Percentiles rank a stretch among this genome's conserved stretches.
Conservation (phyloP, 1,284 basidiomycete species). For the Apiotrichum domesticum region DNA sequence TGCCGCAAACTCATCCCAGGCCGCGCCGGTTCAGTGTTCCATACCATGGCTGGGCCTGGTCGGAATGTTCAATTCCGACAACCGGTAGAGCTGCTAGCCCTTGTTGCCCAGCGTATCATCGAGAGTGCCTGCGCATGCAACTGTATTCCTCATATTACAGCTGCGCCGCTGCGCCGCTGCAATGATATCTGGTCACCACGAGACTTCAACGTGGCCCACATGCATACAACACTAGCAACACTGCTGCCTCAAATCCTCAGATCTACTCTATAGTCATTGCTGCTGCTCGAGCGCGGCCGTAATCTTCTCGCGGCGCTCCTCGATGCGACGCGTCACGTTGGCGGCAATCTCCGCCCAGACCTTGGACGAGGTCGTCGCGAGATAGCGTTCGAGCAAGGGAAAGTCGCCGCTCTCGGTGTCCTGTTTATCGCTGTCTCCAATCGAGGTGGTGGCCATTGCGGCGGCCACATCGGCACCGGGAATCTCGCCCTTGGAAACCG, state of each 20-base stretch:
- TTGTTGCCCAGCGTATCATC: no score
- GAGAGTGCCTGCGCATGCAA: no score
- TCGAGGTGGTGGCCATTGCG: not conserved
- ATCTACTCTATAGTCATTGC: not conserved
- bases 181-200: no score
- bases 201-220: not conserved
- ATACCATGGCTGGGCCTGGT: no score
- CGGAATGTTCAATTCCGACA: no score
- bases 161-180: no score
- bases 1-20: no score
- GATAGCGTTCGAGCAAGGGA: slow-evolving; percentile 46
- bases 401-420: slow-evolving; percentile 17
- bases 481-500: slow-evolving; percentile 50
- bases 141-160: no score
- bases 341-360: slow-evolving; percentile 44
- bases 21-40: no score
- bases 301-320: slow-evolving; percentile 17
- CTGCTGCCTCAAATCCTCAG: not conserved
- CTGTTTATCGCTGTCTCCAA: not conserved
- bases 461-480: slow-evolving; percentile 23
- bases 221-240: slow-evolving; percentile 5
- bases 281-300: slow-evolving; percentile 1
- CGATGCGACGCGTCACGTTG: slow-evolving; percentile 26
- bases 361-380: slow-evolving; percentile 42
- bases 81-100: no score